Evolutionary conservation across 2,329 filamentous ascomycete species (phyloP).

Genomic region (Botryosphaeria agaves): DNA sequence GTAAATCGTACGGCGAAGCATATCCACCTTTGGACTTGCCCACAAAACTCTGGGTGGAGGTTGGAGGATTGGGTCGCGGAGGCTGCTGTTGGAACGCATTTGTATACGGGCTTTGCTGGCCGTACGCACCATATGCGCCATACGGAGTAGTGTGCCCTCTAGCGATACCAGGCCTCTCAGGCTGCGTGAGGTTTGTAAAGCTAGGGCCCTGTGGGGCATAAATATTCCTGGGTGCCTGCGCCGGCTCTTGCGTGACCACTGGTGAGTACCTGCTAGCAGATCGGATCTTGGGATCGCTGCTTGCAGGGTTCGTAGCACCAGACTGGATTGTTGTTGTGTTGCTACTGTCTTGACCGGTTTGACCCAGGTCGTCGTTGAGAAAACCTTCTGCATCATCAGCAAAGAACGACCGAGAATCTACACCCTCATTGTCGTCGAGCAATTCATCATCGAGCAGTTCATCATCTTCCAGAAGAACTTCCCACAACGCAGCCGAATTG

Average conservation of each 20-base stretch:
- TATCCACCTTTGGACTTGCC: conserved; percentile 87
- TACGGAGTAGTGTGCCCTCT: conserved; percentile 2
- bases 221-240: conserved; percentile 17
- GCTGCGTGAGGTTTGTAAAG: conserved; percentile 26
- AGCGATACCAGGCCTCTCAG: conserved; percentile 8
- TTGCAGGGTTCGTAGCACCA: too few relatives aligned
- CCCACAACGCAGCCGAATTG: conserved; percentile 50
- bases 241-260: conserved; percentile 7
- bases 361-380: conserved; percentile 47
- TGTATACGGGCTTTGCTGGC: conserved; percentile 4
- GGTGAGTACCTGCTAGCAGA: neutral
- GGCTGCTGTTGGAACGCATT: conserved; percentile 14
- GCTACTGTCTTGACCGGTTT: conserved; percentile 7
- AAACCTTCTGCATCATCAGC: conserved; percentile 78
- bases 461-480: conserved; percentile 62
- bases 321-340: too few relatives aligned
- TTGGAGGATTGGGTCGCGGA: conserved; percentile 32
- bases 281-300: too few relatives aligned
- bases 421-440: conserved; percentile 15
- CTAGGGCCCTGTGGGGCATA: conserved; percentile 35
- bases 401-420: conserved; percentile 50
- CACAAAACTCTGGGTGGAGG: conserved; percentile 57
- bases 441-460: conserved; percentile 44
- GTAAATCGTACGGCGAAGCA: conserved; percentile 84
- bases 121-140: conserved; percentile 5